These are phyloP conservation scores for Raphanus raphanistrum DNA, from an alignment of 345 rosid species.

Conservation along the genomic window DNA sequence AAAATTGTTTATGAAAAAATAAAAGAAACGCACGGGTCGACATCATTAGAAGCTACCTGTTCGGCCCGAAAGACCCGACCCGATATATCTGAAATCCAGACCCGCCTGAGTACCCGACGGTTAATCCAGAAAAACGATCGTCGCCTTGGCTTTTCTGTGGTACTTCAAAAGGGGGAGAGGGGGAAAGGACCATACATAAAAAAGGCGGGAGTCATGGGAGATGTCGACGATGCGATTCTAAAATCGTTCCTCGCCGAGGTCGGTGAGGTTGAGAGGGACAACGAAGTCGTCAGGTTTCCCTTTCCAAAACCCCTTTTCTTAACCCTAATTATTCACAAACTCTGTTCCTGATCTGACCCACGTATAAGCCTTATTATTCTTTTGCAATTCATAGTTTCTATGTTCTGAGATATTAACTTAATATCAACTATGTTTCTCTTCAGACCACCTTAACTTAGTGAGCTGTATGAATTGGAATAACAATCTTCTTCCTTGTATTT, in stretches of 20 bases:
- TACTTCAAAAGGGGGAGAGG: too few relatives aligned
- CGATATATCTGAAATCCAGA: too few relatives aligned
- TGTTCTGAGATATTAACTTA: too few relatives aligned
- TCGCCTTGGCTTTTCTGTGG: too few relatives aligned
- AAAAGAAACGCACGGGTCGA: too few relatives aligned
- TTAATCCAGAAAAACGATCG: too few relatives aligned
- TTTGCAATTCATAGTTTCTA: background rate
- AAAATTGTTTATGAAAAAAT: too few relatives aligned
- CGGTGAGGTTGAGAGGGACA: conserved; percentile 92
- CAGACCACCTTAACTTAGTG: background rate
- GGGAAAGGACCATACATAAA: too few relatives aligned
- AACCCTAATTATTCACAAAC: background rate
- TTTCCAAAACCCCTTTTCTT: background rate
- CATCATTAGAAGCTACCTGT: too few relatives aligned
- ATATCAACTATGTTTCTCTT: background rate
- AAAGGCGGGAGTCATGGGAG: conserved; percentile 48
- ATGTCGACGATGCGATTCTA: conserved; percentile 70
- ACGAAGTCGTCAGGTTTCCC: conserved; percentile 83
- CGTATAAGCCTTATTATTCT: background rate
- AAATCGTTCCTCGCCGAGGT: conserved; percentile 96
- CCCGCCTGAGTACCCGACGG: too few relatives aligned
- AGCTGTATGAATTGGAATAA: background rate
- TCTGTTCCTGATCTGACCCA: conserved; percentile 20
- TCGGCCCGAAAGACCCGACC: too few relatives aligned
- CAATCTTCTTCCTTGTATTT: background rate